Conservation (phyloP, 1,284 basidiomycete genomes). For the Cryptococcus wingfieldii region DNA sequence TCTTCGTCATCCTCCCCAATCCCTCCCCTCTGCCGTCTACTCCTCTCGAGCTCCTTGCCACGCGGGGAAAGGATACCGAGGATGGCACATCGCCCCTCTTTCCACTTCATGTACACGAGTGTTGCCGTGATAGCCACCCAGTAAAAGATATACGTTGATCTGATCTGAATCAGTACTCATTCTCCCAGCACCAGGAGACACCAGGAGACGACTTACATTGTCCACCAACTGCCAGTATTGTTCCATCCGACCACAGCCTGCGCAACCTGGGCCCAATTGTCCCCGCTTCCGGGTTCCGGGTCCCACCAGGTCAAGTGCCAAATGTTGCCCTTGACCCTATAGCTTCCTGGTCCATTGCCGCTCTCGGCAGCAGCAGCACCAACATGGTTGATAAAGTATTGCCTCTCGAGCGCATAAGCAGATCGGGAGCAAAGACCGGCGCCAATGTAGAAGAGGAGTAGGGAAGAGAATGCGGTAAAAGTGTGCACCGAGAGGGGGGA, state of each 20-base stretch:
- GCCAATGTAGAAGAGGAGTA: conserved; percentile 78
- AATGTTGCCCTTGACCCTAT: conserved; percentile 68
- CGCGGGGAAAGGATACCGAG: conserved; percentile 25
- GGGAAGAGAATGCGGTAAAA: conserved; percentile 78
- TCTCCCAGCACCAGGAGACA: background rate
- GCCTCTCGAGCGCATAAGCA: conserved; percentile 61
- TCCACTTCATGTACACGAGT: conserved; percentile 63
- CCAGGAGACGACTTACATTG: conserved; percentile 51
- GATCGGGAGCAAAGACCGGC: conserved; percentile 76
- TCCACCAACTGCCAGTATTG: conserved; percentile 55
- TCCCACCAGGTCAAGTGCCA: conserved; percentile 81
- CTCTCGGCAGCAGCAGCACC: conserved; percentile 68
- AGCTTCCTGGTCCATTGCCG: conserved; percentile 77
- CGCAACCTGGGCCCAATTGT: conserved; percentile 42
- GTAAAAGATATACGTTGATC: conserved; percentile 61
- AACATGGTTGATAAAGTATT: conserved; percentile 62
- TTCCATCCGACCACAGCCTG: conserved; percentile 43
- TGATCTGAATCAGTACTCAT: conserved; percentile 1
- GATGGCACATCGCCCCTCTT: conserved; percentile 45
- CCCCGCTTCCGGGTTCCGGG: conserved; percentile 56
- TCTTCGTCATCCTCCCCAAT: conserved; percentile 15
- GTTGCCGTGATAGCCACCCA: conserved; percentile 63
- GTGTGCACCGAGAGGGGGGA: conserved; percentile 54
- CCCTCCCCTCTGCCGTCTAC: conserved; percentile 9
- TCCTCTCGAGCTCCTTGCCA: conserved; percentile 23